Base-by-base conservation (phyloP, 805 yeast genomes). In the Dipodascus albidus region DNA sequence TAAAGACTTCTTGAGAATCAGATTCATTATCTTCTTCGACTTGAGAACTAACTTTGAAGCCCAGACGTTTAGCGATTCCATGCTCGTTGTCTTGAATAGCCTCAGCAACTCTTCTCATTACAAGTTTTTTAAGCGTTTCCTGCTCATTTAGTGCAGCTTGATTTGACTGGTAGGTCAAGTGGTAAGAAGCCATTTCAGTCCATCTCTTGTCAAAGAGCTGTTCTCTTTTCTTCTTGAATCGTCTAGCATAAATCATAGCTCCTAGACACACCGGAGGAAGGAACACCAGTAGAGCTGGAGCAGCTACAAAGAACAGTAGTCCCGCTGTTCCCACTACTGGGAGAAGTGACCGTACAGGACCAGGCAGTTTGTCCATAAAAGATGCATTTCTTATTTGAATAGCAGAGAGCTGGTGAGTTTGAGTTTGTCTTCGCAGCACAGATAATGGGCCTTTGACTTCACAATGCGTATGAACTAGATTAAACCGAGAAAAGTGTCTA, bases 241-340 rank as follows among this genome's bases (percentile, higher is more conserved):
- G 24, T 47, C 49, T 23, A n/a, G 27, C n/a, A 47, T 47, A 47
- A 8, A 47, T 6, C 49, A 47, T 47, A 15, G 49, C 49, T 3
- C 49, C 49, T 6, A 47, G 23, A 47, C 24, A 23, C 4, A 47
- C 49, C 4, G 49, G 49, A 9, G 49, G 49, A 21, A 47, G 49
- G n/a, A 47, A 47, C n/a, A 47, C 49, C 14, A 47, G 49, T n/a
- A 47, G 27, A 20, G 19, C 49, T 8, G 49, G 49, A 21, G 49
- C 49, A 11, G 49, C 49, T 4, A 47, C 49, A 47, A 47, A 47
- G 23, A 47, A 47, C 4, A 47, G 49, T 4, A 47, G 23, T 15
- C 31, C 27, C 3, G 49, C 24, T 14, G 31, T 47, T 11, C 49
- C 49, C 4, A 47, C 31, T 9, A 47, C 31, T 15, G 49, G 49